Conservation (phyloP, 202 grass and related monocot genomes). For the Elaeis oleifera region DNA sequence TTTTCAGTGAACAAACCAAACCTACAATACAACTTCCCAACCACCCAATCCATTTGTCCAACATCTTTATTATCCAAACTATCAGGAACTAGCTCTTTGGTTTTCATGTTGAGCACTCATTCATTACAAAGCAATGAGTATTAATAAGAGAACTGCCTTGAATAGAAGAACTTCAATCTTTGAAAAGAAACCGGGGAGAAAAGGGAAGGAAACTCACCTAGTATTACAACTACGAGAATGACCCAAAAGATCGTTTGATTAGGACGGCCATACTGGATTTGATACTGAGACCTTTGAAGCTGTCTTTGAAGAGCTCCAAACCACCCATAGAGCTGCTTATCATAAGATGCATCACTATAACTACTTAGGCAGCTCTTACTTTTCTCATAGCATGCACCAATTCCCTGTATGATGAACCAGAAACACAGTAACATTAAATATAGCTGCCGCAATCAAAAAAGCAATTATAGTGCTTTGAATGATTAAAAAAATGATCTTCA, state of each 20-base stretch:
- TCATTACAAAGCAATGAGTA: not conserved
- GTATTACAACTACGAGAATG: slow-evolving; percentile 35
- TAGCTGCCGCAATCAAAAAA: not conserved
- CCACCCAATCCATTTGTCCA: too few species aligned
- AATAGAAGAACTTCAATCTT: not conserved
- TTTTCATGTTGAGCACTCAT: too few species aligned
- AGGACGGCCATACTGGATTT: slow-evolving; percentile 53
- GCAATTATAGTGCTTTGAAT: not conserved
- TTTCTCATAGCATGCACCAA: slow-evolving; percentile 48
- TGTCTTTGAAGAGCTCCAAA: slow-evolving; percentile 56
- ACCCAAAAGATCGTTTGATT: slow-evolving; percentile 37
- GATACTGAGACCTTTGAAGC: slow-evolving; percentile 70
- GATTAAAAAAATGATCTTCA: not conserved
- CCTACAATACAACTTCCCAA: too few species aligned
- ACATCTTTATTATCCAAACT: too few species aligned
- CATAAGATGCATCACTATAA: slow-evolving; percentile 39
- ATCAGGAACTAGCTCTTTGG: too few species aligned
- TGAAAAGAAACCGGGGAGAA: not conserved
- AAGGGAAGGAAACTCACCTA: slow-evolving; percentile 44
- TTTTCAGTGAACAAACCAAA: too few species aligned
- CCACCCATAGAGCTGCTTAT: slow-evolving; percentile 69
- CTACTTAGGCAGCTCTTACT: slow-evolving; percentile 52
- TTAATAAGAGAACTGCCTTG: not conserved
- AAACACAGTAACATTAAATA: not conserved
- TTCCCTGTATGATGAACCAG: slow-evolving; percentile 17